Evolutionary conservation across 1,284 basidiomycete species (phyloP), one percentile per base, ranked within the genome.

Genomic region (Abortiporus biennis): DNA sequence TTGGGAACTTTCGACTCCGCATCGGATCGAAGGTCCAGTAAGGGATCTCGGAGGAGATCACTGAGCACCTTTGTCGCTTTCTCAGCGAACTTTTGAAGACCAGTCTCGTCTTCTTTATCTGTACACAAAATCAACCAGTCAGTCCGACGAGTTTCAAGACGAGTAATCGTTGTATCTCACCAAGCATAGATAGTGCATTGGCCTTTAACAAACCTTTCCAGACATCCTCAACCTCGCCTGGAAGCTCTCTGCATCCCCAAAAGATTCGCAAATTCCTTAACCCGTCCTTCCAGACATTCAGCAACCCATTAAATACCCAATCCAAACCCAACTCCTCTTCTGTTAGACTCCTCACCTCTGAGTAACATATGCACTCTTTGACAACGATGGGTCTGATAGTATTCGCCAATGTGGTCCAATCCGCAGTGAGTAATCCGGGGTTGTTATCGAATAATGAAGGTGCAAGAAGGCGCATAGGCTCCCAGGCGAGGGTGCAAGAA

Each of bases 381-480:
- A 64, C 59, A 11, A 74, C 45, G 30, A 64, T 63, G 0, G 76
- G 69, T 47, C 67, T 66, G 12, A 85, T 72, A 1, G 59, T 59
- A 1, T 52, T 50, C 13, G 71, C 63, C 16, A 84, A 57, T 4
- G 57, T 56, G 38, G 64, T 68, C 57, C 72, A 81, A 2, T 84
- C 80, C 1, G 66, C 64, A 0, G 74, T 74, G 12, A 88, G 62
- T 29, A 87, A 52, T 0, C 80, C 80, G 4, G 80, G 76, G 36
- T 65, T 66, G 0, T 76, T 67, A 2, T 72, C 74, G 56, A 84
- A 80, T 12, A 85, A 54, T 0, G 66, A 64, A n/a, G 54, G 57
- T 0, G 80, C 72, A 2, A 87, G 56, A 3, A 86, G 61, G 27
- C 67, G 72, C 37, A 61, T 66, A 42, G 58, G 54, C 15, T 72